Evolutionary conservation across 495 filamentous ascomycete genomes (phyloP).

Genomic region (Aspergillus nanangensis): DNA sequence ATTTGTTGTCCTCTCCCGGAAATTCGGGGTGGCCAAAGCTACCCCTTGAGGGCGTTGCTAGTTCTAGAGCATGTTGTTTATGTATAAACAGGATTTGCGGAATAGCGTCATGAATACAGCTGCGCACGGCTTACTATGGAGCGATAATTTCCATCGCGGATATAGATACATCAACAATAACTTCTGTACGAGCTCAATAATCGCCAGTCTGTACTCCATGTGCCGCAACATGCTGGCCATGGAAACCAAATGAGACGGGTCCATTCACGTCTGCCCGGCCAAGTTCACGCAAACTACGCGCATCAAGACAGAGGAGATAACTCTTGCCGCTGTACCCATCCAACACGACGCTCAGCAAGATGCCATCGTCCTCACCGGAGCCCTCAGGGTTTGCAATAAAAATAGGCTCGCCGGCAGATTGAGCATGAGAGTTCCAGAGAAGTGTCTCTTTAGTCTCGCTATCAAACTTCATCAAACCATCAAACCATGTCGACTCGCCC

Average conservation of each 20-base stretch:
- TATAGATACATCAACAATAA: too few relatives aligned
- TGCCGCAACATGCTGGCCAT: constrained; percentile 55
- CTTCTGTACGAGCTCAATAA: constrained; percentile 18
- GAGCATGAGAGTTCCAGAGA: constrained; percentile 56
- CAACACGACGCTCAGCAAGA: constrained; percentile 67
- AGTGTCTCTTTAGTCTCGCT: constrained; percentile 40
- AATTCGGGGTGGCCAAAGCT: neutral
- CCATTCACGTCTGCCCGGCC: constrained; percentile 61
- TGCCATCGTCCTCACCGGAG: constrained; percentile 58
- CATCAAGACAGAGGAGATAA: constrained; percentile 68
- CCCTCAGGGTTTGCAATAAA: constrained; percentile 53
- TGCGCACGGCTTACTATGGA: too few relatives aligned
- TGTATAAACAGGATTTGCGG: neutral
- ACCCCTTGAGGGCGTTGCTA: neutral
- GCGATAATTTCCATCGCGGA: too few relatives aligned
- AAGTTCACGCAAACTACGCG: constrained; percentile 58
- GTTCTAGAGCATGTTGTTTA: too few relatives aligned
- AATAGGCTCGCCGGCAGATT: constrained; percentile 70
- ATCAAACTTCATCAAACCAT: constrained; percentile 68
- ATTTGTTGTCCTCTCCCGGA: neutral
- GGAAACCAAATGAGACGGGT: constrained; percentile 65
- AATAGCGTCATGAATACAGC: too few relatives aligned
- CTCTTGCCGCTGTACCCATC: constrained; percentile 59
- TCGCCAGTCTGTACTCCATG: constrained; percentile 28
- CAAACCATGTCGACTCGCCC: constrained; percentile 57